phyloP scores from a whole-genome alignment of 2,329 filamentous ascomycete genomes.

The Rutstroemia sp. region DNA sequence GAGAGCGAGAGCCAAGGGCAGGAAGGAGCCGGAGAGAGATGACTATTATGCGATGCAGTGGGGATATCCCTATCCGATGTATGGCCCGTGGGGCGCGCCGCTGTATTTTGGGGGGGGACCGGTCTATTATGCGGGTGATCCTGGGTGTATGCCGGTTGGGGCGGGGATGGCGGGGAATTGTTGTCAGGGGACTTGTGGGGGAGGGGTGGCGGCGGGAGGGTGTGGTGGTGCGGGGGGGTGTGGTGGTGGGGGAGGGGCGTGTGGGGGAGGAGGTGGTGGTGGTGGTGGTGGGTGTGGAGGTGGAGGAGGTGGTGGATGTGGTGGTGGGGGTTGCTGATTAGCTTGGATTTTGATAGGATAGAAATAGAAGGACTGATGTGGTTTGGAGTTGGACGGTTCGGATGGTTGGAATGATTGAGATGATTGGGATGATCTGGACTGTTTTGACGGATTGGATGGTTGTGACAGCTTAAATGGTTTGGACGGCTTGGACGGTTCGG shows the following conservation, averaged over 20 bases:
- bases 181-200: slow-evolving; percentile 42
- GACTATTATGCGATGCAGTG: slow-evolving; percentile 38
- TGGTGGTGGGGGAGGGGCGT: slow-evolving; percentile 7
- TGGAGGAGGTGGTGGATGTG: neutral
- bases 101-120: slow-evolving; percentile 34
- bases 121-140: slow-evolving; percentile 40
- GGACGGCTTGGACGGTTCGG: too few species aligned
- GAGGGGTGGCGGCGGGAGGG: slow-evolving; percentile 32
- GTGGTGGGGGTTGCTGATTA: neutral
- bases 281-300: neutral
- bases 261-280: slow-evolving; percentile 3
- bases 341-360: neutral
- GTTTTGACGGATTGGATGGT: too few species aligned
- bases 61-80: slow-evolving; percentile 45
- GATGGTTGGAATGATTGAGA: too few species aligned
- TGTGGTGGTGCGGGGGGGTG: slow-evolving; percentile 32
- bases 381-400: too few species aligned
- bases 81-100: slow-evolving; percentile 38
- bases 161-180: slow-evolving; percentile 36
- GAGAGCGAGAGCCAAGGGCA: slow-evolving; percentile 43
- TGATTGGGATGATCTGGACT: too few species aligned
- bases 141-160: slow-evolving; percentile 31
- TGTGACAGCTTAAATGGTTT: too few species aligned
- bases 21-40: slow-evolving; percentile 39
- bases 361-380: too few species aligned